A percentile compares a stretch with the other conserved stretches of the same genome.
Evolutionary conservation across 1,139 yeast genomes (phyloP).

Genomic region (Casaregolazyma suthepensis): DNA sequence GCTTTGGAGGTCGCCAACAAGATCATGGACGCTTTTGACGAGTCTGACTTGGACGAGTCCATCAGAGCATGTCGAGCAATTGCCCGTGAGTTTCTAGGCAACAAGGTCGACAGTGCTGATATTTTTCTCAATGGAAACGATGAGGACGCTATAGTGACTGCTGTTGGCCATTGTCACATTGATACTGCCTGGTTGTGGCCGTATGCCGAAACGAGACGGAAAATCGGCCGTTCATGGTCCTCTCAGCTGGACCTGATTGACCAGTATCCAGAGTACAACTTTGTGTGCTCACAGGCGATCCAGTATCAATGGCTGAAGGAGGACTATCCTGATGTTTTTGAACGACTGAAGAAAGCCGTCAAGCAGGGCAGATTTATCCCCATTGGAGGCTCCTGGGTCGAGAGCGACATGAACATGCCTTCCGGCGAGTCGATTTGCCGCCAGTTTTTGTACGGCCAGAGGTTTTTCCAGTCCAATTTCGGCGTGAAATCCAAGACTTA

Average conservation of each 20-base stretch:
- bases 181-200: slow-evolving; percentile 99
- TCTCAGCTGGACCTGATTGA: slow-evolving; percentile 80
- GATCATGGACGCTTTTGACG: slow-evolving; percentile 78
- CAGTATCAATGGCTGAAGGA: slow-evolving; percentile 85
- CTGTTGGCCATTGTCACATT: slow-evolving; percentile 90
- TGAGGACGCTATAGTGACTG: slow-evolving; percentile 45
- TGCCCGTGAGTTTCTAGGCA: slow-evolving; percentile 61
- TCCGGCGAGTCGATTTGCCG: slow-evolving; percentile 84
- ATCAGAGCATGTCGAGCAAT: slow-evolving; percentile 58
- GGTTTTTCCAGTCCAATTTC: slow-evolving; percentile 71
- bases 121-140: slow-evolving; percentile 39
- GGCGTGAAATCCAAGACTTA: slow-evolving; percentile 70
- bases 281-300: slow-evolving; percentile 93
- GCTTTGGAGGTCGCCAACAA: slow-evolving; percentile 72
- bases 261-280: slow-evolving; percentile 82
- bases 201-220: slow-evolving; percentile 86
- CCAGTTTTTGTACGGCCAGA: slow-evolving; percentile 86
- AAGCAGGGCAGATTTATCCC: slow-evolving; percentile 74
- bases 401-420: slow-evolving; percentile 90
- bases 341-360: slow-evolving; percentile 56
- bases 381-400: slow-evolving; percentile 97
- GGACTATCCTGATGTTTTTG: slow-evolving; percentile 76
- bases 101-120: slow-evolving; percentile 52
- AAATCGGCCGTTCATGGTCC: slow-evolving; percentile 90
- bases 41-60: slow-evolving; percentile 37